Evolutionary conservation across 192 early-diverging fungal species (phyloP).

Genomic region (Gonapodya prolifera): DNA sequence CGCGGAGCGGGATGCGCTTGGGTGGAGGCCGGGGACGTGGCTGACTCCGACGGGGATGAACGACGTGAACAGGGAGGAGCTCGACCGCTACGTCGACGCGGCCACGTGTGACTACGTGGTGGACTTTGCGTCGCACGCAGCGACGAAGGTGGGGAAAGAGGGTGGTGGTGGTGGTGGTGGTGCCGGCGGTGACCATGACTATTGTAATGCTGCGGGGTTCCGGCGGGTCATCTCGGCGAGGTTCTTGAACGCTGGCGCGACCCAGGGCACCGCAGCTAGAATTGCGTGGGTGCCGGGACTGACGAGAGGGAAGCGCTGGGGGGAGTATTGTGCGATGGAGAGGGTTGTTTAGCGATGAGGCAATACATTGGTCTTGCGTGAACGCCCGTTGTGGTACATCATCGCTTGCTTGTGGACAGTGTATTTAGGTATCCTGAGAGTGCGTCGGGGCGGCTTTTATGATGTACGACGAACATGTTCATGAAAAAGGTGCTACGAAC

Average conservation of each 20-base stretch:
- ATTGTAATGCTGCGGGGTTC: neutral
- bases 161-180: no score
- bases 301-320: neutral
- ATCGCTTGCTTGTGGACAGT: no score
- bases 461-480: no score
- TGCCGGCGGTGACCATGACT: no score
- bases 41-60: conserved; percentile 42
- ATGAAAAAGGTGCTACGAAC: no score
- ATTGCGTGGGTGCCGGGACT: neutral
- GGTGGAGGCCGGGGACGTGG: conserved; percentile 18
- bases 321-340: neutral
- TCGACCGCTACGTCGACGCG: conserved; percentile 26
- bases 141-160: no score
- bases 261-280: neutral
- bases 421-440: no score
- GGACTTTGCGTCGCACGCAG: conserved; percentile 27
- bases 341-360: no score
- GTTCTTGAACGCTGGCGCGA: neutral
- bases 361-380: no score
- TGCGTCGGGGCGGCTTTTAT: no score
- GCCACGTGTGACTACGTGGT: conserved; percentile 52
- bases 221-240: neutral
- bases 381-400: no score
- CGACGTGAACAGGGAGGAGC: conserved; percentile 51
- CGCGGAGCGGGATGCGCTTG: neutral